Conservation (phyloP, 805 yeast genomes). For the Torulaspora delbrueckii region DNA sequence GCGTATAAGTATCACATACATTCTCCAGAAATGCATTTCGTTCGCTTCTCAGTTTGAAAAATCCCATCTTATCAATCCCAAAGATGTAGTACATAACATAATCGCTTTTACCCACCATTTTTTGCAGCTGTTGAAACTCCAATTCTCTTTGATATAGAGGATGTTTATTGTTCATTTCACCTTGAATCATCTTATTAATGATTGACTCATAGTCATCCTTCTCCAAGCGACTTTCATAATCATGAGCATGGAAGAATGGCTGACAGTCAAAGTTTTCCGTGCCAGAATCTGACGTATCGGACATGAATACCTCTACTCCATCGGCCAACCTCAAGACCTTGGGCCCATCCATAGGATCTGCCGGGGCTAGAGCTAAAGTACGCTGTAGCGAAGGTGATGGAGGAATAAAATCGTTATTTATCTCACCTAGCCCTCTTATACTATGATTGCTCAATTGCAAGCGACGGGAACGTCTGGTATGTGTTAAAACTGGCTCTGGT, state of each 20-base stretch:
- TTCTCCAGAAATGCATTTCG: slow-evolving; percentile 26
- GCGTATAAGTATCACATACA: slow-evolving; percentile 5
- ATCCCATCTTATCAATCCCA: slow-evolving; percentile 26
- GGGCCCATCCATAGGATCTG: neutral
- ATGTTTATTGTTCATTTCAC: slow-evolving; percentile 13
- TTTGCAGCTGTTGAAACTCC: slow-evolving; percentile 22
- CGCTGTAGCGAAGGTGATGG: slow-evolving; percentile 13
- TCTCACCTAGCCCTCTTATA: slow-evolving; percentile 8
- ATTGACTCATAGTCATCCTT: slow-evolving; percentile 21
- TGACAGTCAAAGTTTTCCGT: slow-evolving; percentile 17
- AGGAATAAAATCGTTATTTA: slow-evolving; percentile 9
- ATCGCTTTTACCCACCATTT: slow-evolving; percentile 14
- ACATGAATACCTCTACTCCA: slow-evolving; percentile 1
- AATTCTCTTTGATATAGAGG: slow-evolving; percentile 26
- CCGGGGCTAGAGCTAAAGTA: slow-evolving; percentile 3
- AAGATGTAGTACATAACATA: slow-evolving; percentile 22
- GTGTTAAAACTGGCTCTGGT: slow-evolving; percentile 12
- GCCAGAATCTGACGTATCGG: slow-evolving; percentile 4
- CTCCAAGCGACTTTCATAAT: slow-evolving; percentile 22
- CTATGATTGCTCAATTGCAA: neutral
- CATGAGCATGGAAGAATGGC: slow-evolving; percentile 19
- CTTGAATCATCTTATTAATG: slow-evolving; percentile 16
- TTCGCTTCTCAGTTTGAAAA: slow-evolving; percentile 22
- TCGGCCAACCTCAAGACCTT: slow-evolving; percentile 2
- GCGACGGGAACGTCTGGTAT: slow-evolving; percentile 1